Evolutionary conservation across 1,284 basidiomycete species (phyloP).

Genomic region (Cryptococcus sp.): DNA sequence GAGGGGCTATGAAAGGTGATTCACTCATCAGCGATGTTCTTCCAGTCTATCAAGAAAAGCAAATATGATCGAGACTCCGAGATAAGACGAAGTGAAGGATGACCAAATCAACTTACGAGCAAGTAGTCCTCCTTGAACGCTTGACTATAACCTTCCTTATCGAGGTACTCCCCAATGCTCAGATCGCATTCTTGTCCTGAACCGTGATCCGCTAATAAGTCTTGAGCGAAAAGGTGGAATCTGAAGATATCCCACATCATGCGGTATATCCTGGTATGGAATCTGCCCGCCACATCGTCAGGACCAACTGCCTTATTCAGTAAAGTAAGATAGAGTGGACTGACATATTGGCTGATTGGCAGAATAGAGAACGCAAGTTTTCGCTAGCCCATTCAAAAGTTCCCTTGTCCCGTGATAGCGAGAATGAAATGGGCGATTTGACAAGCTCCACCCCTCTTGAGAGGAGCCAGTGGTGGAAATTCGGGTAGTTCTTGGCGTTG

Average conservation of each 20-base stretch:
- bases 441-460: conserved; percentile 58
- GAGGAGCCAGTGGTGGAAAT: conserved; percentile 72
- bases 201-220: conserved; percentile 37
- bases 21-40: background rate
- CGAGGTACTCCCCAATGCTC: conserved; percentile 70
- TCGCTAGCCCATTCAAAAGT: conserved; percentile 74
- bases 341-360: conserved; percentile 61
- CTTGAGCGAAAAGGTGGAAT: conserved; percentile 69
- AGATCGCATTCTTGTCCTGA: conserved; percentile 48
- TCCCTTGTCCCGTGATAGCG: conserved; percentile 68
- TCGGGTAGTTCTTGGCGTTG: conserved; percentile 77
- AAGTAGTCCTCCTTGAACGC: conserved; percentile 76
- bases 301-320: no score
- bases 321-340: conserved; percentile 1
- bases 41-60: no score
- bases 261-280: conserved; percentile 71
- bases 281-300: conserved; percentile 18
- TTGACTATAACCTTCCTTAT: conserved; percentile 66
- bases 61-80: no score
- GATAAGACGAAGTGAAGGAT: no score
- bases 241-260: conserved; percentile 74
- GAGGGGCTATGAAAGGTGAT: conserved; percentile 62
- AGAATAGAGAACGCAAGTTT: conserved; percentile 65
- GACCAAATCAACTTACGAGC: conserved; percentile 59
- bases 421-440: conserved; percentile 75